A percentile compares a stretch with the other conserved stretches of the same genome.
Conservation (phyloP, 1,139 yeast genomes). For the Scheffersomyces lignicola region DNA sequence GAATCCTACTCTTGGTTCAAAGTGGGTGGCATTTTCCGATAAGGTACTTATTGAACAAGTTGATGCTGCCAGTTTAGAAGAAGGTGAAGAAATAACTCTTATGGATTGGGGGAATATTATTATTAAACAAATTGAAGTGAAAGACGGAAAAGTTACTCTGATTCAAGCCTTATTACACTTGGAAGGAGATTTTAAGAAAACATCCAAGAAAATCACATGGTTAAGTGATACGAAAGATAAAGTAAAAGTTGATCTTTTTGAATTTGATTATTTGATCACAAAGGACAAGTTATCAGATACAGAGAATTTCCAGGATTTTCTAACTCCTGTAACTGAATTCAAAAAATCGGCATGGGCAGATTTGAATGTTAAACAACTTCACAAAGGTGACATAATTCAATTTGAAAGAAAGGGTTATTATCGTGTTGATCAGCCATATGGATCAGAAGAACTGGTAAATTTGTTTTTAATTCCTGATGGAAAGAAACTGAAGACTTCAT, state of each 20-base stretch:
- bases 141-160: conserved; percentile 51
- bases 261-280: conserved; percentile 87
- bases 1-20: conserved; percentile 80
- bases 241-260: conserved; percentile 70
- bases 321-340: conserved; percentile 82
- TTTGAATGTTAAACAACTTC: conserved; percentile 65
- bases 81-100: conserved; percentile 78
- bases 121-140: conserved; percentile 63
- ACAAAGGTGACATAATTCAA: conserved; percentile 82
- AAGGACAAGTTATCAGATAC: conserved; percentile 91
- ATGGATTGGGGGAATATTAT: conserved; percentile 98
- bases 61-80: conserved; percentile 69
- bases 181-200: conserved; percentile 92
- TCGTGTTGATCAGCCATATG: conserved; percentile 65
- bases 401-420: conserved; percentile 93
- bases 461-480: conserved; percentile 94
- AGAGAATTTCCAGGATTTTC: conserved; percentile 84
- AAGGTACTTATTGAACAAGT: conserved; percentile 74
- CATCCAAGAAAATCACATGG: conserved; percentile 90
- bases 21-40: conserved; percentile 66
- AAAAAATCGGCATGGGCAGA: conserved; percentile 73
- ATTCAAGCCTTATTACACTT: conserved; percentile 76
- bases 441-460: conserved; percentile 59
- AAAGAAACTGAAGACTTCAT: conserved; percentile 38
- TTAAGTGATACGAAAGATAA: conserved; percentile 72